Evolutionary conservation across 2,329 filamentous ascomycete species (phyloP).

Genomic region (Xylariaceae sp.): DNA sequence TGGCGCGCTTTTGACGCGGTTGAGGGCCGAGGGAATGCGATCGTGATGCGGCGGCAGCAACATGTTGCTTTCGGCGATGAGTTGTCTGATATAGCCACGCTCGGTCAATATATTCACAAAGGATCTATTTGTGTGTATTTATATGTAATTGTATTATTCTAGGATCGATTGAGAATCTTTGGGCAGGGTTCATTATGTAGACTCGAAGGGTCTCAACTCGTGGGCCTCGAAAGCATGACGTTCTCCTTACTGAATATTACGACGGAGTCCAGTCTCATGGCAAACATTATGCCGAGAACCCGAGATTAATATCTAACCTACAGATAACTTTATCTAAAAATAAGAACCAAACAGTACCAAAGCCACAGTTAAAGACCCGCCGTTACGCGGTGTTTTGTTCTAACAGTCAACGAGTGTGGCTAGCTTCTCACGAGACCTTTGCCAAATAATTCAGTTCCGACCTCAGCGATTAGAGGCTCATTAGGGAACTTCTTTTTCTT

Average conservation of each 20-base stretch:
- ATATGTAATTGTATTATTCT: background rate
- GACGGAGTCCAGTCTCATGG: background rate
- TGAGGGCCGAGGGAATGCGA: constrained; percentile 15
- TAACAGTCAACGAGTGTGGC: background rate
- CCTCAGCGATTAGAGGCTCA: constrained; percentile 51
- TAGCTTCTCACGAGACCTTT: constrained; percentile 41
- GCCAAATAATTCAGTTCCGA: constrained; percentile 47
- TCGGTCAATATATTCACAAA: constrained; percentile 2
- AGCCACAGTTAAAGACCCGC: background rate
- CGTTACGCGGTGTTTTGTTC: background rate
- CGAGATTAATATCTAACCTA: too few relatives aligned
- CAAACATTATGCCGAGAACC: too few relatives aligned
- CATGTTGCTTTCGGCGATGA: constrained; percentile 11
- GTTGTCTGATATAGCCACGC: background rate
- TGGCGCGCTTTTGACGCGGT: constrained; percentile 9
- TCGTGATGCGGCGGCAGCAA: constrained; percentile 21
- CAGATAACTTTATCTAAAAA: background rate
- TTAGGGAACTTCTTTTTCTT: constrained; percentile 54
- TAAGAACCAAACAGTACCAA: background rate
- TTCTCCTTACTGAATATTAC: background rate
- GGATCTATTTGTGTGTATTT: background rate
- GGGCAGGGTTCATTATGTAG: background rate
- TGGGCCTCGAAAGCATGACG: background rate
- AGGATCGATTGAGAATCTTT: background rate
- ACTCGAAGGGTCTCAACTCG: background rate